Evolutionary conservation across 208 protist genomes (phyloP), one percentile per base, ranked within the genome.

Genomic region (Leishmania martiniquensis): DNA sequence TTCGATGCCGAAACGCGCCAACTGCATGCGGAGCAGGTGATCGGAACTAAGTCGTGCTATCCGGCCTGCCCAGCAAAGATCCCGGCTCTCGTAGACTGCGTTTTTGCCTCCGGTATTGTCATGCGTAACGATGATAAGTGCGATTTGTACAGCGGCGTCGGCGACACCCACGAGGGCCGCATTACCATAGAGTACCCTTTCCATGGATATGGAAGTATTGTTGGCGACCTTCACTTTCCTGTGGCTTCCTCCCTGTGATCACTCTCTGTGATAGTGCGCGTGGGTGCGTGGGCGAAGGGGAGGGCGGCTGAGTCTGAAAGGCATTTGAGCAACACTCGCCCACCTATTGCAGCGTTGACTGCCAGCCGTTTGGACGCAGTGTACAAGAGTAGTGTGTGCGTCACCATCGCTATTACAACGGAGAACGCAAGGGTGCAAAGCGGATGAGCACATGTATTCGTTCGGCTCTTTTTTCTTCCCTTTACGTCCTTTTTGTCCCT

Each of bases 121-220:
- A 87, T 91, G 87, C 87, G 87, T 57, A 49, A 59, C 0, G 87
- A 91, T 52, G 87, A 85, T 60, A 87, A 87, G 72, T 86, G 84
- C 63, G 87, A 91, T 45, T 59, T 91, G 42, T 91, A 91, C 80
- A 89, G 85, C 69, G 87, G 87, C 20, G 13, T 89, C 0, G 82
- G 84, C 3, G 87, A 91, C 67, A 72, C 70, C 25, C 39, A 67
- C 39, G 75, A 87, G 66, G 86, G 86, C 29, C 82, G 86, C 54
- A 67, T 89, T 57, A 85, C 81, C 10, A 87, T 89, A 22, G 86
- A 89, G 69, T 89, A 89, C 72, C 82, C 86, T 7, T 89, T 89
- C 42, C 63, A 83, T 42, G 83, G 73, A 2, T 57, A 86, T 34
- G 86, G 86, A 2, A 42, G 20, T 37, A 81, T 89, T 34, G 70